These are phyloP conservation scores for Aspergillus nidulans DNA, from an alignment of 495 filamentous ascomycete genomes.

Conservation along the genomic window DNA sequence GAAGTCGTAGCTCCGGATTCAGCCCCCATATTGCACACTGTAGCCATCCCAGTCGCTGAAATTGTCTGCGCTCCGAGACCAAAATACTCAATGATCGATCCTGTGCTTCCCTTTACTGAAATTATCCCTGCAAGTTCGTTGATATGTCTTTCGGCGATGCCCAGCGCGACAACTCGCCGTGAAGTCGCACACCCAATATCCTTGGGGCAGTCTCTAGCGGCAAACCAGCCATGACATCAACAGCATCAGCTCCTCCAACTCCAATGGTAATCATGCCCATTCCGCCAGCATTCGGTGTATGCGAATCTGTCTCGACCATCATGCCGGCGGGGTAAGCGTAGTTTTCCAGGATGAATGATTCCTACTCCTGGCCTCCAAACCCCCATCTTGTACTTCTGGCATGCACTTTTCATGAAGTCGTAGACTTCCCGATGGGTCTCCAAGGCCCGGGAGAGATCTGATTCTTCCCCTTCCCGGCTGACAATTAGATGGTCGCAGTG, in stretches of 20 bases:
- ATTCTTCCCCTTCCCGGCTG: conserved; percentile 74
- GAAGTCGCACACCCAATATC: conserved; percentile 82
- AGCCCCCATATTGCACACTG: neutral
- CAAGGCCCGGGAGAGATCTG: conserved; percentile 78
- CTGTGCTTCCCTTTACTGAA: conserved; percentile 32
- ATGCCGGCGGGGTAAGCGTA: conserved; percentile 89
- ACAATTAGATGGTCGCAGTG: conserved; percentile 96
- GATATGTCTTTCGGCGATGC: conserved; percentile 88
- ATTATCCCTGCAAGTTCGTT: conserved; percentile 86
- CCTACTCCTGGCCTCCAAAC: conserved; percentile 92
- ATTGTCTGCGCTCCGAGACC: neutral
- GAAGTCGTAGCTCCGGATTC: neutral
- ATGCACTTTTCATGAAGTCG: conserved; percentile 81
- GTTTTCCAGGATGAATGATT: conserved; percentile 94
- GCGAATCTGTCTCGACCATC: conserved; percentile 88
- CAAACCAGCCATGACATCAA: conserved; percentile 89
- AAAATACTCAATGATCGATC: neutral
- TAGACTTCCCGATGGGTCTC: conserved; percentile 93
- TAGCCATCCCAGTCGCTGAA: neutral
- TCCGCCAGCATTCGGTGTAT: conserved; percentile 90
- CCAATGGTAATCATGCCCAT: conserved; percentile 85
- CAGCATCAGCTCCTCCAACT: conserved; percentile 90
- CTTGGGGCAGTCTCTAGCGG: conserved; percentile 94
- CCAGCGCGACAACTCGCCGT: conserved; percentile 77
- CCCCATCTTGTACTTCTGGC: conserved; percentile 92